Evolutionary conservation across 2,329 filamentous ascomycete genomes (phyloP).

Genomic region (Diaporthe helianthi): DNA sequence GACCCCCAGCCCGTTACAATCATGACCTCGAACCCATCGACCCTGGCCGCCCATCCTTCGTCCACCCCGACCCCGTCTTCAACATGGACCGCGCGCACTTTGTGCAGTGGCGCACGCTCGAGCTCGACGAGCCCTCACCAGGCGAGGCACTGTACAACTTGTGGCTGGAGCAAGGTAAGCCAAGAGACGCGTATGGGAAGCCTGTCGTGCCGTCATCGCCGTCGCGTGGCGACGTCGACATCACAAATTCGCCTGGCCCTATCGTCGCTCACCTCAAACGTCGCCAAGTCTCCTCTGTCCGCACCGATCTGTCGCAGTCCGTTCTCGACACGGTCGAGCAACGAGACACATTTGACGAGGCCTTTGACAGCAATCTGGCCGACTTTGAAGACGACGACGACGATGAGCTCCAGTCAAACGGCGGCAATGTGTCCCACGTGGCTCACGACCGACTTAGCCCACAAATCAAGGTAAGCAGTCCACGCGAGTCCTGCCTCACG

Average conservation of each 20-base stretch:
- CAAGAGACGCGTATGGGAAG: conserved; percentile 1
- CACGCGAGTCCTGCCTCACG: background rate
- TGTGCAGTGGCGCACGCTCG: conserved; percentile 39
- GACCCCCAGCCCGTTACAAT: conserved; percentile 36
- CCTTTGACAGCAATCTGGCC: background rate
- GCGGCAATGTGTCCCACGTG: background rate
- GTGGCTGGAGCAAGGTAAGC: conserved; percentile 15
- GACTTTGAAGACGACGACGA: background rate
- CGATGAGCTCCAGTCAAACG: background rate
- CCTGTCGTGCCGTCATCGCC: background rate
- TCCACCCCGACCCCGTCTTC: conserved; percentile 39
- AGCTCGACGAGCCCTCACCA: conserved; percentile 38
- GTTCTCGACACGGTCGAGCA: background rate
- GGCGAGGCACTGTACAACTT: conserved; percentile 26
- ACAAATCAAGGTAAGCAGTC: background rate
- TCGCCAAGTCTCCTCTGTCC: background rate
- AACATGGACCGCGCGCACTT: conserved; percentile 38
- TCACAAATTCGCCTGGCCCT: background rate
- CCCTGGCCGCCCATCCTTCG: conserved; percentile 34
- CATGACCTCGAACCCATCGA: conserved; percentile 36
- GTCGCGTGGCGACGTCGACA: background rate
- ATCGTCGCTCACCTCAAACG: conserved; percentile 1
- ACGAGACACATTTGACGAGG: background rate
- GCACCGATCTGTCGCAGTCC: background rate
- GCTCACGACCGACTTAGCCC: background rate